Conservation (phyloP, 257 asterid genomes). For the Nicotiana tabacum region DNA sequence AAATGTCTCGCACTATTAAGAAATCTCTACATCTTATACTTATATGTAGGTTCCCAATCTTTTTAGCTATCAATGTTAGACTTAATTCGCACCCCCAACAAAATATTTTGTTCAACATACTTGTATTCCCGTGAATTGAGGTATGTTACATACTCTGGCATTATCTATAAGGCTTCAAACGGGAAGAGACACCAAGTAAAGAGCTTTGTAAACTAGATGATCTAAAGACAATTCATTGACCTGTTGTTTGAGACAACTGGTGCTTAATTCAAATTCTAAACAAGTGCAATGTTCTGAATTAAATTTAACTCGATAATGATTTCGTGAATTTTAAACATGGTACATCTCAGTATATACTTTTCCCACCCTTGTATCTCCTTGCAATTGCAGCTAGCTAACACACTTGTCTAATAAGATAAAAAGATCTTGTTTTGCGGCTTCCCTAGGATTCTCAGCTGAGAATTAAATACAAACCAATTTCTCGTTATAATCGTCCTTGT, state of each 20-base stretch:
- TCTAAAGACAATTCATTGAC: background rate
- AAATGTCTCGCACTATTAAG: too few species aligned
- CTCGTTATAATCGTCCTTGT: slow-evolving; percentile 33
- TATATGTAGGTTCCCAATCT: too few species aligned
- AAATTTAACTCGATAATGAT: background rate
- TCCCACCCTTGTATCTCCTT: background rate
- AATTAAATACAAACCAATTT: background rate
- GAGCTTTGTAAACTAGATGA: background rate
- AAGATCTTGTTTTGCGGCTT: background rate
- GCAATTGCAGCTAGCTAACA: background rate
- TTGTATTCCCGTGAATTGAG: background rate
- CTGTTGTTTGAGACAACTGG: background rate
- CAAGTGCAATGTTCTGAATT: background rate
- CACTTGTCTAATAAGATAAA: background rate
- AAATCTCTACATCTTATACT: too few species aligned
- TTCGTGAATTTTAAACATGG: background rate
- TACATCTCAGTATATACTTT: background rate
- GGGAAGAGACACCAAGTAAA: background rate
- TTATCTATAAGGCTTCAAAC: background rate
- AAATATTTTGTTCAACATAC: background rate
- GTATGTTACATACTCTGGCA: background rate
- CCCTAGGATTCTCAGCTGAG: slow-evolving; percentile 45
- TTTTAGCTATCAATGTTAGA: too few species aligned
- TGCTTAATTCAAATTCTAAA: background rate
- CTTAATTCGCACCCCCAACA: too few species aligned